Evolutionary conservation across 2,329 filamentous ascomycete species (phyloP).

Genomic region (Aspergillus uvarum): DNA sequence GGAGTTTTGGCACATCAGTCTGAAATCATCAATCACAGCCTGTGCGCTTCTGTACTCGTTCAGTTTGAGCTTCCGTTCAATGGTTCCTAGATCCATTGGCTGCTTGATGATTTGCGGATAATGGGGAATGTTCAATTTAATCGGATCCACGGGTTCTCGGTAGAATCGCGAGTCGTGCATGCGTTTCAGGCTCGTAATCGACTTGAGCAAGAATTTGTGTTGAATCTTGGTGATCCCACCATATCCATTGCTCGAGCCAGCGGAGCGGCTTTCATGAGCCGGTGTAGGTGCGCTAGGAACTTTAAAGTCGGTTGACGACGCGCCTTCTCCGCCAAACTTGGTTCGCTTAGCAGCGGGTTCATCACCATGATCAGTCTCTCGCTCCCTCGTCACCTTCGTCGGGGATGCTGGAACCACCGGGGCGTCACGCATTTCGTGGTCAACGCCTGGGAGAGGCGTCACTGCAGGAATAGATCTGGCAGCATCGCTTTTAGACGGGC

Average conservation of each 20-base stretch:
- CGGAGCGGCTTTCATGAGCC: slow-evolving; percentile 27
- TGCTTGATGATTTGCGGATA: slow-evolving; percentile 71
- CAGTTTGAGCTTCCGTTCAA: slow-evolving; percentile 76
- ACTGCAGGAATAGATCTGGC: slow-evolving; percentile 19
- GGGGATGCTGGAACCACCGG: slow-evolving; percentile 52
- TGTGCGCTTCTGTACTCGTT: slow-evolving; percentile 68
- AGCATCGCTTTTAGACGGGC: slow-evolving; percentile 20
- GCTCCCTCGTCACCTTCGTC: slow-evolving; percentile 67
- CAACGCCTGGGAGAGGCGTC: slow-evolving; percentile 30
- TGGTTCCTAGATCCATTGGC: slow-evolving; percentile 80
- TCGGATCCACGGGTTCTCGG: slow-evolving; percentile 70
- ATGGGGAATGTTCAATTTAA: slow-evolving; percentile 73
- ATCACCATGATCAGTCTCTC: slow-evolving; percentile 67
- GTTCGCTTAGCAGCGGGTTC: slow-evolving; percentile 77
- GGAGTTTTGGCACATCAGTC: slow-evolving; percentile 77
- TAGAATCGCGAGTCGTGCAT: slow-evolving; percentile 78
- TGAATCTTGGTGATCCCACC: slow-evolving; percentile 43
- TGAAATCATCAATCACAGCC: slow-evolving; percentile 71
- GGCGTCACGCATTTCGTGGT: slow-evolving; percentile 57
- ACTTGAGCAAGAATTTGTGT: slow-evolving; percentile 43
- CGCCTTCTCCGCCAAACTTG: slow-evolving; percentile 63
- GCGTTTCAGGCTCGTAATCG: slow-evolving; percentile 66
- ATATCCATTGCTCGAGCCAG: slow-evolving; percentile 17
- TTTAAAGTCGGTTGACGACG: slow-evolving; percentile 47
- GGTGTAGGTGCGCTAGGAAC: slow-evolving; percentile 44